Conservation (phyloP, 1,139 yeast species). For the Candida frijolesensis region DNA sequence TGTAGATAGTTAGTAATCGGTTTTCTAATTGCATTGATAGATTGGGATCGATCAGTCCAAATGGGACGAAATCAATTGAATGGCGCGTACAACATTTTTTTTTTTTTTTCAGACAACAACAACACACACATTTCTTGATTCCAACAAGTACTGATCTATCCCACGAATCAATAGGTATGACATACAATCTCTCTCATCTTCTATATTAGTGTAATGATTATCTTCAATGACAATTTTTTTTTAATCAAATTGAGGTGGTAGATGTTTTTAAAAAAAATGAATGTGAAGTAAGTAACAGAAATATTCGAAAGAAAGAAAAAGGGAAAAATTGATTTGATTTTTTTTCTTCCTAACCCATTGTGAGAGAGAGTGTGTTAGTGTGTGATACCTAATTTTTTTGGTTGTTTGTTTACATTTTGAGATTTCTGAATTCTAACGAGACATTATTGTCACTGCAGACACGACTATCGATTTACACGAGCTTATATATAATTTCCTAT, state of each 20-base stretch:
- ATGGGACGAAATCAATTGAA: not conserved
- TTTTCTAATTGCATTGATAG: not conserved
- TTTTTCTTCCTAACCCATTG: not conserved
- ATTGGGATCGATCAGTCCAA: conserved; percentile 2
- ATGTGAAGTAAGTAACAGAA: not conserved
- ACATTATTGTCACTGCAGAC: not conserved
- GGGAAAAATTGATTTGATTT: conserved; percentile 5
- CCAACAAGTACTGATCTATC: not conserved
- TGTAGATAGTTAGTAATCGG: conserved; percentile 14
- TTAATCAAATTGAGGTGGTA: not conserved
- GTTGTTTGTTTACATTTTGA: conserved; percentile 7
- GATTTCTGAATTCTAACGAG: conserved; percentile 6
- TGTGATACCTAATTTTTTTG: conserved; percentile 1
- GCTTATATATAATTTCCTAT: not conserved
- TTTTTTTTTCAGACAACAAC: conserved; percentile 8
- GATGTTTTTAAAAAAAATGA: not conserved
- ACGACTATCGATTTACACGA: not conserved
- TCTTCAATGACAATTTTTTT: conserved; percentile 1
- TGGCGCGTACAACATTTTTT: conserved; percentile 6
- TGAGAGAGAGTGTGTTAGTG: not conserved
- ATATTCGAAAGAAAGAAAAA: not conserved
- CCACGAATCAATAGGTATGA: not conserved
- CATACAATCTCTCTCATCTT: conserved; percentile 19
- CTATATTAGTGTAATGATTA: not conserved
- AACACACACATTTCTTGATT: not conserved